Conservation (phyloP, 495 filamentous ascomycete genomes). For the Penicillium macrosclerotiorum region DNA sequence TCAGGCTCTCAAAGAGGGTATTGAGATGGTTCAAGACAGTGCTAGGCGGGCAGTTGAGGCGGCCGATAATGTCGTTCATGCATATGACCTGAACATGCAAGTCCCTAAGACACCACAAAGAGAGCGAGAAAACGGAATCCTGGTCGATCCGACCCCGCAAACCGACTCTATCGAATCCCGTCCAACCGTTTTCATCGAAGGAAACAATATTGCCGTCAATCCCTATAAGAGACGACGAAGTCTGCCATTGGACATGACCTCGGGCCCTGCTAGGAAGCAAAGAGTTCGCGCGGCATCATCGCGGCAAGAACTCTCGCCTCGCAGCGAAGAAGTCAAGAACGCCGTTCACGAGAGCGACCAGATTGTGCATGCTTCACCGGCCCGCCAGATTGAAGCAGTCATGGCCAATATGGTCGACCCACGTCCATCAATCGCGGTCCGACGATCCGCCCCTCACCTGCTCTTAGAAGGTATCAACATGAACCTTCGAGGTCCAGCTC, state of each 20-base stretch:
- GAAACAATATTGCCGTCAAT: conserved; percentile 44
- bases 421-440: conserved; percentile 39
- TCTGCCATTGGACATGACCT: conserved; percentile 36
- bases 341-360: conserved; percentile 51
- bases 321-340: conserved; percentile 48
- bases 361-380: conserved; percentile 41
- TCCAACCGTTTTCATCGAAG: conserved; percentile 43
- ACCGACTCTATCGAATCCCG: conserved; percentile 25
- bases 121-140: conserved; percentile 37
- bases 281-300: conserved; percentile 35
- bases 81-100: conserved; percentile 85
- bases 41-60: conserved; percentile 76
- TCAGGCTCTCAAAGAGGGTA: conserved; percentile 64
- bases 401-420: conserved; percentile 43
- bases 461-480: conserved; percentile 46
- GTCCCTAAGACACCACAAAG: conserved; percentile 60
- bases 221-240: conserved; percentile 51
- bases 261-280: conserved; percentile 36
- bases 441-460: conserved; percentile 42
- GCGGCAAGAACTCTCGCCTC: conserved; percentile 44
- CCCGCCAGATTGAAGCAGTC: conserved; percentile 41
- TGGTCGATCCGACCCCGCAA: conserved; percentile 22
- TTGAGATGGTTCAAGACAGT: conserved; percentile 80
- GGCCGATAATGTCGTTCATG: conserved; percentile 82
- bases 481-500: conserved; percentile 36